Evolutionary conservation across 2,329 filamentous ascomycete species (phyloP).

Genomic region (Pyricularia sp.): DNA sequence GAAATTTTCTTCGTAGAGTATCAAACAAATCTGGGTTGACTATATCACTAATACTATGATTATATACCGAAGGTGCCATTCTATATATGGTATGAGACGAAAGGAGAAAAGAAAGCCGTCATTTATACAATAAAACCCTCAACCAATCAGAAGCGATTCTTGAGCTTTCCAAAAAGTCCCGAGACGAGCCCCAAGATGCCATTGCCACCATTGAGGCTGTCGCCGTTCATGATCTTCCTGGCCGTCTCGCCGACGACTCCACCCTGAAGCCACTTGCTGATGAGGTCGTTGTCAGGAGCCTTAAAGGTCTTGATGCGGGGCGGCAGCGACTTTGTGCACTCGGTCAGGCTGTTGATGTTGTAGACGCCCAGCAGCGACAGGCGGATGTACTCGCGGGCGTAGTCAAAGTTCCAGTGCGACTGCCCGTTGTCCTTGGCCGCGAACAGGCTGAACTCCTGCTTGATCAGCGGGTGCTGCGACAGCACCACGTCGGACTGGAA

Average conservation of each 20-base stretch:
- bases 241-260: neutral
- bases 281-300: neutral
- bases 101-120: neutral
- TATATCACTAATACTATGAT: neutral
- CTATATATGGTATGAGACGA: neutral
- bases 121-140: neutral
- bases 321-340: conserved; percentile 44
- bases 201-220: neutral
- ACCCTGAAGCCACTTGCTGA: neutral
- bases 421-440: conserved; percentile 20
- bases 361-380: conserved; percentile 45
- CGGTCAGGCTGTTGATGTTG: conserved; percentile 44
- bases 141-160: neutral
- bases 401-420: conserved; percentile 33
- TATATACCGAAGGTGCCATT: neutral
- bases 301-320: neutral
- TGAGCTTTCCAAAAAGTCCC: neutral
- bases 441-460: conserved; percentile 29
- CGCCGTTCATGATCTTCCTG: neutral
- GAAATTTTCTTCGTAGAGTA: neutral
- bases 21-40: neutral
- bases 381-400: conserved; percentile 42
- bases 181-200: neutral
- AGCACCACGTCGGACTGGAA: conserved; percentile 32
- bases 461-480: conserved; percentile 26